phyloP scores from a whole-genome alignment of 2,329 filamentous ascomycete species.

The Colletotrichum echinochloae region DNA sequence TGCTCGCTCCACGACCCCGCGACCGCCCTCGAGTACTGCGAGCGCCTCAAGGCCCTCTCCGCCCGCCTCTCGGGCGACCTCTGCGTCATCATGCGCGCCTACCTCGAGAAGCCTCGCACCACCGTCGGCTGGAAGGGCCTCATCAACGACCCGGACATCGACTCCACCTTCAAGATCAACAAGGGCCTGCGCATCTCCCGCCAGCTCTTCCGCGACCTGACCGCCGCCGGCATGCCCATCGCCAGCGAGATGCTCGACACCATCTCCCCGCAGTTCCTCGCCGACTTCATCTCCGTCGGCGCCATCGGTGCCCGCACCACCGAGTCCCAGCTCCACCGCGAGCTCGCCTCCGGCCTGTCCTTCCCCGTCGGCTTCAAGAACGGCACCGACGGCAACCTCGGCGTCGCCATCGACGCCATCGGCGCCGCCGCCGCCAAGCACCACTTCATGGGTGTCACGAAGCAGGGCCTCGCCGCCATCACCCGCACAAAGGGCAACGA shows the following conservation, averaged over 20 bases:
- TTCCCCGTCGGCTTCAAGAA: conserved; percentile 99
- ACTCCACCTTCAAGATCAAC: conserved; percentile 98
- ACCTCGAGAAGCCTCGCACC: conserved; percentile 98
- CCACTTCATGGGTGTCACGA: conserved; percentile 98
- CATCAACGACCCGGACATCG: conserved; percentile 99
- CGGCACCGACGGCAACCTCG: conserved; percentile 92
- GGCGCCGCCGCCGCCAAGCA: conserved; percentile 87
- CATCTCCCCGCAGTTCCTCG: conserved; percentile 97
- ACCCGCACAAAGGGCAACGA: conserved; percentile 94
- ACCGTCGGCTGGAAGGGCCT: conserved; percentile 99
- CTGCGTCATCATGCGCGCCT: conserved; percentile 96
- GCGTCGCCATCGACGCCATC: conserved; percentile 95
- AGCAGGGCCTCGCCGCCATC: conserved; percentile 95
- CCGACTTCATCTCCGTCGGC: conserved; percentile 93
- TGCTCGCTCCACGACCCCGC: conserved; percentile 97
- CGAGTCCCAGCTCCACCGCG: conserved; percentile 95
- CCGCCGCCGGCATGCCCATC: conserved; percentile 88
- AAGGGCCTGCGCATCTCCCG: conserved; percentile 94
- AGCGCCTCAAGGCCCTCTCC: conserved; percentile 79
- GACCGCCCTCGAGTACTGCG: conserved; percentile 88
- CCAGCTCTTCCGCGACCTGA: conserved; percentile 93
- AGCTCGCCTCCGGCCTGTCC: conserved; percentile 92
- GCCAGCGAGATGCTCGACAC: conserved; percentile 99
- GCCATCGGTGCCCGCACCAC: conserved; percentile 97
- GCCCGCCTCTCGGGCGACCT: conserved; percentile 86